These are phyloP conservation scores for Pyricularia sp. DNA, from an alignment of 2,329 filamentous ascomycete genomes.

Conservation along the genomic window DNA sequence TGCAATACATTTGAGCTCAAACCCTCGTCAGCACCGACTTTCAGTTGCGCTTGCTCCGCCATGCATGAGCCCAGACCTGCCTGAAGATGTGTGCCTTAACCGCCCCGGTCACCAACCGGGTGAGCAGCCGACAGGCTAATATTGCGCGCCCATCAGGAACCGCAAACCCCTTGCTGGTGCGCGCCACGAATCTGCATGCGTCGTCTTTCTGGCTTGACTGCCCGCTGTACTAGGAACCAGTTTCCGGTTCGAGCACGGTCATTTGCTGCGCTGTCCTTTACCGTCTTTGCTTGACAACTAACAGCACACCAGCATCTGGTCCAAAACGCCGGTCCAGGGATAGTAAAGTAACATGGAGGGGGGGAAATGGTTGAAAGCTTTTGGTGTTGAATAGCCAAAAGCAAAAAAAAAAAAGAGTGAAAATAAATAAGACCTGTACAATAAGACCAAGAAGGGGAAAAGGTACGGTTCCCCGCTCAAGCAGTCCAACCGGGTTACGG, in stretches of 20 bases:
- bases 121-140: background rate
- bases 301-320: background rate
- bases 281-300: background rate
- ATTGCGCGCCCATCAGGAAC: background rate
- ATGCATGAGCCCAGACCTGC: background rate
- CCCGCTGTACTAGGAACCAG: background rate
- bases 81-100: background rate
- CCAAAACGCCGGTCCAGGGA: background rate
- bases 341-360: background rate
- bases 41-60: background rate
- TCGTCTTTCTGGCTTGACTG: background rate
- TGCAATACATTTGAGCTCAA: too few species aligned
- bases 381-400: background rate
- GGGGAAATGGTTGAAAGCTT: too few species aligned
- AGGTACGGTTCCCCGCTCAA: background rate
- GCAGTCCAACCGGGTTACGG: slow-evolving; percentile 1
- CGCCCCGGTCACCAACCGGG: background rate
- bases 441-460: background rate
- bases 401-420: background rate
- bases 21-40: background rate
- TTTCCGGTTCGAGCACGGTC: background rate
- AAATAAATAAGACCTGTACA: background rate
- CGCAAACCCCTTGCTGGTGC: background rate
- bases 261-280: background rate
- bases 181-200: background rate